Evolutionary conservation across 2,329 filamentous ascomycete genomes (phyloP), one percentile per base, ranked within the genome.

Genomic region (Aspergillus tubingensis): DNA sequence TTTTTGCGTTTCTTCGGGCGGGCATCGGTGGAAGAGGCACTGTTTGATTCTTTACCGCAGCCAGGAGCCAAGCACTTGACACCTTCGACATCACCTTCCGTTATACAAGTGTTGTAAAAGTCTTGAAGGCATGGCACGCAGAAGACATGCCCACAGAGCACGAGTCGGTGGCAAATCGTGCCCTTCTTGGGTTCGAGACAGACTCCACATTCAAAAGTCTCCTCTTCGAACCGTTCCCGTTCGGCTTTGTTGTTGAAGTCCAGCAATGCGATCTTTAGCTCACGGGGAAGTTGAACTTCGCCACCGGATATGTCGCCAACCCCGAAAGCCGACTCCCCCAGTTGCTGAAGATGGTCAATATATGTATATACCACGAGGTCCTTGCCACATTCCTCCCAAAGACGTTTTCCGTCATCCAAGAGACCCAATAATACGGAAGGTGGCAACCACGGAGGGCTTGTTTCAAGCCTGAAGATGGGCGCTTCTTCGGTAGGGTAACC

Each of bases 121-220:
- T 94, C 91, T 64, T 91, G 89, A 2, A 99, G 81, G 71, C 95
- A 99, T n/a, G 86, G 77, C 17, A 89, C 80, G 75, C 95, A 99
- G 72, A 98, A 99, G 39, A 98, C 92, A 73, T 99, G 94, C 0
- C 86, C 87, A 74, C 95, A 99, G 60, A 89, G 87, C 49, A 90
- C 77, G 83, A 98, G 88, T 44, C 86, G 86, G 77, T 98, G 90
- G 74, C 95, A 98, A 10, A 82, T 84, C 0, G 80, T 77, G 1
- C 95, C 95, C 74, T 96, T 97, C 76, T 96, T 96, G 0, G 92
- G 92, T 74, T 98, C 94, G 50, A 97, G 77, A 72, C 93, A 97
- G 51, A 98, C 85, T 1, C 90, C 91, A 66, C 94, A 98, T 55
- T 93, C 87, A 71, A 95, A 97, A 0, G 91, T 96, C 68, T 89